Evolutionary conservation across 1,139 yeast species (phyloP).

Genomic region (Suhomyces panamericanus): DNA sequence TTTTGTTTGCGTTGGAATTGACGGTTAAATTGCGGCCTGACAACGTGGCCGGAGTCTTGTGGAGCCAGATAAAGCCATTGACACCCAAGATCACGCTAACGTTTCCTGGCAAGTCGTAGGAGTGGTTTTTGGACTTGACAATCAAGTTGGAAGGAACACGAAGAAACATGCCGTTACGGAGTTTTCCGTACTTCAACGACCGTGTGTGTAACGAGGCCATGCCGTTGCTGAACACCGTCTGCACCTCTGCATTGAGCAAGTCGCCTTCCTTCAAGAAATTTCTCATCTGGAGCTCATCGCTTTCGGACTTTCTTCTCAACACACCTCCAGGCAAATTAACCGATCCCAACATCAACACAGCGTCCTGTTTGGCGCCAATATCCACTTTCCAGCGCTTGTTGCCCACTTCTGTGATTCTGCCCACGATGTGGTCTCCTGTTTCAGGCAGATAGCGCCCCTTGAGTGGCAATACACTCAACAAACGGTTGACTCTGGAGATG

Average conservation of each 20-base stretch:
- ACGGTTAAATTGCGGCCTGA: conserved; percentile 16
- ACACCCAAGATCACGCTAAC: conserved; percentile 90
- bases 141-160: conserved; percentile 80
- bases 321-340: conserved; percentile 98
- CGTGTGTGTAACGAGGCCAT: conserved; percentile 94
- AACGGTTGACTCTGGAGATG: conserved; percentile 79
- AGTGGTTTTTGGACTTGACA: conserved; percentile 81
- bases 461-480: conserved; percentile 82
- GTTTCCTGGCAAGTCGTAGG: conserved; percentile 85
- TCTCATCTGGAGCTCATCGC: conserved; percentile 96
- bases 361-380: conserved; percentile 91
- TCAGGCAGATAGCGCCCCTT: conserved; percentile 89
- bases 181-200: conserved; percentile 90
- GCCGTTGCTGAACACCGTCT: conserved; percentile 84
- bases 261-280: conserved; percentile 96
- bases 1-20: conserved; percentile 27
- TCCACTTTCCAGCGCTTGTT: conserved; percentile 96
- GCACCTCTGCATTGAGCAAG: conserved; percentile 92
- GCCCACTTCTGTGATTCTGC: conserved; percentile 92
- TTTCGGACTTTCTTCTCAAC: conserved; percentile 86
- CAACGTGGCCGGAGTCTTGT: conserved; percentile 52
- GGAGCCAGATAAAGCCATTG: conserved; percentile 92
- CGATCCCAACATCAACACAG: conserved; percentile 88
- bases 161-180: conserved; percentile 84
- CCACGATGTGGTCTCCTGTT: conserved; percentile 95